These are phyloP conservation scores for Gymnopilus junonius DNA, from an alignment of 768 basidiomycete genomes.

Conservation along the genomic window DNA sequence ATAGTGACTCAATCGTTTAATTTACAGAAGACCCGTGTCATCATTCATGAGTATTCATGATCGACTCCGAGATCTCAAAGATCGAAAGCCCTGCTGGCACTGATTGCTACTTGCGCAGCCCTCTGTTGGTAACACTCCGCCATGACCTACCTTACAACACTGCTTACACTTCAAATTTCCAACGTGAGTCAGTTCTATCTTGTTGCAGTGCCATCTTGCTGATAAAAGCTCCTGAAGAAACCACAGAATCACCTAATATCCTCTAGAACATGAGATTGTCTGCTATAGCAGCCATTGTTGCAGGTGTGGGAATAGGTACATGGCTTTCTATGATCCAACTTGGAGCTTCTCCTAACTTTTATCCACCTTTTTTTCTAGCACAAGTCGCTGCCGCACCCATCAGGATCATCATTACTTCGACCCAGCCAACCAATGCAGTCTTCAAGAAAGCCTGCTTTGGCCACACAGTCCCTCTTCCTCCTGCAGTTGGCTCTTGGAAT, in stretches of 20 bases:
- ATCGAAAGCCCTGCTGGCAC: too few species aligned
- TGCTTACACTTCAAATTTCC: neutral
- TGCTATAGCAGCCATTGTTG: conserved; percentile 38
- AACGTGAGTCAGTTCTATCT: conserved; percentile 1
- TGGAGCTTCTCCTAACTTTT: neutral
- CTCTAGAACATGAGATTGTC: conserved; percentile 39
- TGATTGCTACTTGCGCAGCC: too few species aligned
- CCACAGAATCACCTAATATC: neutral
- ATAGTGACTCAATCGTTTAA: too few species aligned
- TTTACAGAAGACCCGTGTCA: too few species aligned
- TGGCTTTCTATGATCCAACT: neutral
- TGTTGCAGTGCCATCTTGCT: neutral
- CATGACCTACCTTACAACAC: too few species aligned
- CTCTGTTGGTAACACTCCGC: conserved; percentile 12
- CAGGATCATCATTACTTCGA: conserved; percentile 44
- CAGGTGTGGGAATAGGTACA: conserved; percentile 41
- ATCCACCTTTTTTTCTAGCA: too few species aligned
- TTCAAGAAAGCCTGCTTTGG: conserved; percentile 24
- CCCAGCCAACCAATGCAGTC: conserved; percentile 15
- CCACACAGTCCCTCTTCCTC: conserved; percentile 18
- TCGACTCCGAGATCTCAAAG: too few species aligned
- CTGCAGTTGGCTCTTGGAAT: conserved; percentile 6
- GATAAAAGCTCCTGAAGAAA: neutral
- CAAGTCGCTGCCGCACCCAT: conserved; percentile 56
- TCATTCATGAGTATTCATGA: too few species aligned